phyloP scores from a whole-genome alignment of 2,329 filamentous ascomycete species.

The Davidsoniella australis region DNA sequence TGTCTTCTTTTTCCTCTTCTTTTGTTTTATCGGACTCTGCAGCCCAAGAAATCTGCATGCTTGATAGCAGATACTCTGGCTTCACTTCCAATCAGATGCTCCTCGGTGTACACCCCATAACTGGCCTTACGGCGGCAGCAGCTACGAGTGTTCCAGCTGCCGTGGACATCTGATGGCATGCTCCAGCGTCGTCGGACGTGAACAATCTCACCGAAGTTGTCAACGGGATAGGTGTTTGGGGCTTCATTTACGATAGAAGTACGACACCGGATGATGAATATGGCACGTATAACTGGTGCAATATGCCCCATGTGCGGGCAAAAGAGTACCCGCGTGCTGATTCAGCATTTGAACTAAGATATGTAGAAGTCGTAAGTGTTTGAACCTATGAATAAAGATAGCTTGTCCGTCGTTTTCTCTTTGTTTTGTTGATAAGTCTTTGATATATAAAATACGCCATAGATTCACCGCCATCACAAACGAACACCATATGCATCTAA shows the following conservation, averaged over 20 bases:
- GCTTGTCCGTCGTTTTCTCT: neutral
- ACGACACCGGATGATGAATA: constrained; percentile 36
- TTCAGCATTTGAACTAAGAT: constrained; percentile 45
- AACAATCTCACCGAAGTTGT: constrained; percentile 45
- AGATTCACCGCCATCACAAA: constrained; percentile 74
- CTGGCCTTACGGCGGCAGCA: too few species aligned
- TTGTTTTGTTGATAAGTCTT: neutral
- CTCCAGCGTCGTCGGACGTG: constrained; percentile 36
- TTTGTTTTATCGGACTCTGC: too few species aligned
- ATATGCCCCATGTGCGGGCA: constrained; percentile 68
- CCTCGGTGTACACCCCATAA: neutral
- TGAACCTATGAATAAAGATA: neutral
- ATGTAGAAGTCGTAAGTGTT: constrained; percentile 53
- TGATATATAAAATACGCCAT: neutral
- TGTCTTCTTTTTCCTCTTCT: too few species aligned
- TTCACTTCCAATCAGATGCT: constrained; percentile 8
- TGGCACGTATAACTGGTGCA: constrained; percentile 64
- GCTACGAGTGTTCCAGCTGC: constrained; percentile 7
- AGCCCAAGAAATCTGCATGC: too few species aligned
- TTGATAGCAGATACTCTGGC: neutral
- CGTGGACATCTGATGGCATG: constrained; percentile 36
- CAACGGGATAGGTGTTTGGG: constrained; percentile 45
- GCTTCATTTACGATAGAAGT: constrained; percentile 58
- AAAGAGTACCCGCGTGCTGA: constrained; percentile 42
- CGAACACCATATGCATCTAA: constrained; percentile 66